Percentiles rank a stretch among this genome's conserved stretches.
These are phyloP conservation scores for Debaryomyces robertsiae DNA, from an alignment of 1,139 yeast species.

Conservation along the genomic window DNA sequence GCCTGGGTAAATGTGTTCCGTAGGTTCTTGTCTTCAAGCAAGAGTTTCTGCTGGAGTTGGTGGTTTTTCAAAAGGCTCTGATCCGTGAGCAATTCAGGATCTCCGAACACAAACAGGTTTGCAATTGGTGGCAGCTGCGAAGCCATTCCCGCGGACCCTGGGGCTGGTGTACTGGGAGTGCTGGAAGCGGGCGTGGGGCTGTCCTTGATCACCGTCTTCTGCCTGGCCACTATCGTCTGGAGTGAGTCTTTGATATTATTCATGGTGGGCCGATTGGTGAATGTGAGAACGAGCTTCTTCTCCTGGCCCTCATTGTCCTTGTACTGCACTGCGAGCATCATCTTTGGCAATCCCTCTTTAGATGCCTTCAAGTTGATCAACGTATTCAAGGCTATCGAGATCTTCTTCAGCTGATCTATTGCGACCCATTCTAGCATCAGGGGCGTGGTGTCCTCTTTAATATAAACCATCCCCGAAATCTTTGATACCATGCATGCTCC, in stretches of 20 bases:
- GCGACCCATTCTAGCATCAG: constrained; percentile 71
- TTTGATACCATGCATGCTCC: constrained; percentile 74
- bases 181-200: constrained; percentile 23
- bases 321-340: constrained; percentile 64
- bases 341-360: constrained; percentile 66
- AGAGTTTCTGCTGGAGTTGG: constrained; percentile 74
- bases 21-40: constrained; percentile 69
- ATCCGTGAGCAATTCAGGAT: constrained; percentile 37
- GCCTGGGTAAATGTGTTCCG: constrained; percentile 83
- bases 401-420: constrained; percentile 55
- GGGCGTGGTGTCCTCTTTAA: constrained; percentile 68
- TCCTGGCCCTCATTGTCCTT: constrained; percentile 30
- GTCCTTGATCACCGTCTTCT: constrained; percentile 51
- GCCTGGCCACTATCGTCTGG: constrained; percentile 72
- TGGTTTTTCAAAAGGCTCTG: constrained; percentile 61
- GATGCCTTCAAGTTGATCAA: constrained; percentile 73
- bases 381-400: constrained; percentile 53
- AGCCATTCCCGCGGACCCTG: constrained; percentile 10
- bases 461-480: constrained; percentile 64
- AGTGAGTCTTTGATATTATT: constrained; percentile 68
- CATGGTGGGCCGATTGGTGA: constrained; percentile 75
- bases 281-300: constrained; percentile 58
- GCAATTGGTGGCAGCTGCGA: constrained; percentile 18
- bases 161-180: constrained; percentile 16
- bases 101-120: constrained; percentile 29